These are phyloP conservation scores for Desmodesmus armatus DNA, from an alignment of 139 green algal species.

Conservation along the genomic window DNA sequence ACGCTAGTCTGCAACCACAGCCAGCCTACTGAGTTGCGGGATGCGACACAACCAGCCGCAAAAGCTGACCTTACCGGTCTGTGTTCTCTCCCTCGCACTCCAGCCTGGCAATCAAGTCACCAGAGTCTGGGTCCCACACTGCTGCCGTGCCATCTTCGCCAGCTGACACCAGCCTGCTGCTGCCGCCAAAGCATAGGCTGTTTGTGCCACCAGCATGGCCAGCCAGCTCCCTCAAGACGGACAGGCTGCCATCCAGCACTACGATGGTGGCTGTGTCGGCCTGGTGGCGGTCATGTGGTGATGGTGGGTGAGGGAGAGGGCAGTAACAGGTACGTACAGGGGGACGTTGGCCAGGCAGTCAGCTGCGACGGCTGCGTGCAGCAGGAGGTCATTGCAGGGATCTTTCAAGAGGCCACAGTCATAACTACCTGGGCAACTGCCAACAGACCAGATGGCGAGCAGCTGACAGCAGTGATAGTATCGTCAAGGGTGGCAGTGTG, in stretches of 20 bases:
- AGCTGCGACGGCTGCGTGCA: conserved; percentile 16
- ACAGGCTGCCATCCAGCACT: background rate
- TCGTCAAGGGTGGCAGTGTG: background rate
- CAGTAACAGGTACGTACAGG: too few species aligned
- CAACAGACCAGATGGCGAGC: too few species aligned
- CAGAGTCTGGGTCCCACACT: conserved; percentile 10
- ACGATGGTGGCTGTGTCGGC: too few species aligned
- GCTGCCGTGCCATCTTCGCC: conserved; percentile 32
- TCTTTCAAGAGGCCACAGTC: too few species aligned
- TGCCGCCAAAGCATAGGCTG: background rate
- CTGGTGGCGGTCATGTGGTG: too few species aligned
- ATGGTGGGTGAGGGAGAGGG: too few species aligned
- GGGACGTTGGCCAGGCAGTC: too few species aligned
- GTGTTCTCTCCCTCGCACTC: conserved; percentile 26
- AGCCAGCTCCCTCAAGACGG: background rate
- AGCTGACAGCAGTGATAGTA: too few species aligned
- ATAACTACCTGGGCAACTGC: background rate
- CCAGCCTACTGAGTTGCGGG: too few species aligned
- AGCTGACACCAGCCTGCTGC: conserved; percentile 22
- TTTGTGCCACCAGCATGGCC: conserved; percentile 32
- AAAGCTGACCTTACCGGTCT: conserved; percentile 19
- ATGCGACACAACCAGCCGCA: too few species aligned
- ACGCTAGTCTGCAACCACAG: too few species aligned
- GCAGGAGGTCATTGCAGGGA: too few species aligned
- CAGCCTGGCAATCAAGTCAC: background rate